phyloP scores from a whole-genome alignment of 2,329 filamentous ascomycete species.

The Paecilomyces sp. region DNA sequence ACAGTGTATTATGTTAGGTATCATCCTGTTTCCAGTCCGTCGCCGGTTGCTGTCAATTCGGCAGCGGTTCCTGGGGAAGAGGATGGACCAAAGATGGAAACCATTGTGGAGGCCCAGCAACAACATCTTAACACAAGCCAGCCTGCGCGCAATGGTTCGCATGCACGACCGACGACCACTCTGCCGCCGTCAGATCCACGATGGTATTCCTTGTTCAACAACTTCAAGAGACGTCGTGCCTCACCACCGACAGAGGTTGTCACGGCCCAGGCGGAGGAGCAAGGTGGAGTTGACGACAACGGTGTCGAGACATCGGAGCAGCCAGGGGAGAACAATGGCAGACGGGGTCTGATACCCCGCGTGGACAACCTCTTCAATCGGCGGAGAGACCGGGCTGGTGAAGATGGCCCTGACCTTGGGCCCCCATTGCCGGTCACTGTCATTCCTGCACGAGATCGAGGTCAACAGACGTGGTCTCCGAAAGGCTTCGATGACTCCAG shows the following conservation, averaged over 20 bases:
- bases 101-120: constrained; percentile 13
- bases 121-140: constrained; percentile 9
- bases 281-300: constrained; percentile 15
- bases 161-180: constrained; percentile 23
- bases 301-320: constrained; percentile 14
- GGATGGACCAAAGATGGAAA: constrained; percentile 16
- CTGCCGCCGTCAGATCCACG: constrained; percentile 23
- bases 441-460: constrained; percentile 52
- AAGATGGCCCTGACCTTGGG: constrained; percentile 29
- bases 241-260: constrained; percentile 56
- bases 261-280: constrained; percentile 46
- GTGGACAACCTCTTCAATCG: constrained; percentile 41
- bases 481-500: constrained; percentile 21
- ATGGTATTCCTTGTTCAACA: constrained; percentile 49
- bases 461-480: constrained; percentile 50
- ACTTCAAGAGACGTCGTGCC: constrained; percentile 51
- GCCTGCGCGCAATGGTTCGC: constrained; percentile 14
- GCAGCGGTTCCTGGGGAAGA: constrained; percentile 12
- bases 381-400: constrained; percentile 31
- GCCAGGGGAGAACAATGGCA: constrained; percentile 37
- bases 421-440: constrained; percentile 50
- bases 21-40: constrained; percentile 46
- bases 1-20: constrained; percentile 59
- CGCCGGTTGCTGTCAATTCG: constrained; percentile 27
- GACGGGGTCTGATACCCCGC: constrained; percentile 37